Conservation (phyloP, 805 yeast species). For the Ascoidea asiatica region DNA sequence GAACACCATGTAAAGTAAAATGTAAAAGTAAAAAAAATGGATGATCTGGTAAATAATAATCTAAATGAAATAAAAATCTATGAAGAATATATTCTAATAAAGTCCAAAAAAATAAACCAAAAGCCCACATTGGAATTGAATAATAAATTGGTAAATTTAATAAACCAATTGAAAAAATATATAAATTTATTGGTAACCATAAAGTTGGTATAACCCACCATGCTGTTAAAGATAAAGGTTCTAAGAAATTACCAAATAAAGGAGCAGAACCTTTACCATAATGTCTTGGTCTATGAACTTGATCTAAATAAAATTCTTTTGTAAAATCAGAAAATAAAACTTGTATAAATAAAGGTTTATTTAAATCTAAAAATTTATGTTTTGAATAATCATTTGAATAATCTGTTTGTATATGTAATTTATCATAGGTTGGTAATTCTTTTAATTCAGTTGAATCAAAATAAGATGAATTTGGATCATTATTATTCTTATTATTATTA, state of each 20-base stretch:
- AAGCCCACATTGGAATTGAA: constrained; percentile 44
- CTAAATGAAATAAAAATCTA: constrained; percentile 88
- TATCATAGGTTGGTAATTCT: constrained; percentile 59
- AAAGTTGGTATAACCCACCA: constrained; percentile 86
- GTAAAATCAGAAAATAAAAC: constrained; percentile 63
- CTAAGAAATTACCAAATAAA: constrained; percentile 85
- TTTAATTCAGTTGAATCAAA: constrained; percentile 44
- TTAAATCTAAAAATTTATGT: constrained; percentile 80
- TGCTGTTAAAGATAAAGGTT: constrained; percentile 81
- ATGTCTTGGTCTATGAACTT: constrained; percentile 96
- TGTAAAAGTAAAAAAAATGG: constrained; percentile 66
- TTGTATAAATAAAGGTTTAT: constrained; percentile 70
- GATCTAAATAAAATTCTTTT: constrained; percentile 86
- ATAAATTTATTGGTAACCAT: constrained; percentile 78
- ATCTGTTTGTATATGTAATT: constrained; percentile 70
- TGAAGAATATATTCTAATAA: constrained; percentile 79
- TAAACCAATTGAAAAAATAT: constrained; percentile 46
- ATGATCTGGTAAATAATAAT: constrained; percentile 72
- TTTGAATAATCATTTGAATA: constrained; percentile 51
- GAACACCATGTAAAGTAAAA: constrained; percentile 89
- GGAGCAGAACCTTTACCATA: constrained; percentile 97
- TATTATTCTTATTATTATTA: constrained; percentile 15
- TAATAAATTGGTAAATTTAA: constrained; percentile 27
- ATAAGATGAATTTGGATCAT: constrained; percentile 17
- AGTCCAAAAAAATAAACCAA: constrained; percentile 93